These are phyloP conservation scores for Mucor racemosus DNA, from an alignment of 371 early-diverging fungal species.

Conservation along the genomic window DNA sequence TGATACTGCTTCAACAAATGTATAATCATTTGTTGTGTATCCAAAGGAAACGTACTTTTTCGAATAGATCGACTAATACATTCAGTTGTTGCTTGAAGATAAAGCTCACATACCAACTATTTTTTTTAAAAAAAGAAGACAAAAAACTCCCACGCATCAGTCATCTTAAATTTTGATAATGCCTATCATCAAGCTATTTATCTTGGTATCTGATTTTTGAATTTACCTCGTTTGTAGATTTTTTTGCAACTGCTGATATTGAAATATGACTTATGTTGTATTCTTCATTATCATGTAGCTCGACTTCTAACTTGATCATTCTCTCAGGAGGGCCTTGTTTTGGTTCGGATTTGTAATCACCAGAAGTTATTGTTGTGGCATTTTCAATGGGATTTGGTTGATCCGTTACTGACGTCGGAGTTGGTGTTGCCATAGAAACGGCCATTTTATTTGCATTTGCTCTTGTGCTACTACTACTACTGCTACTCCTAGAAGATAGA, in stretches of 20 bases:
- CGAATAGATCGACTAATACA: conserved; percentile 22
- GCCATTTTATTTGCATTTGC: neutral
- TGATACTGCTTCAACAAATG: conserved; percentile 22
- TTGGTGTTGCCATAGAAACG: neutral
- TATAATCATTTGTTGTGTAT: conserved; percentile 19
- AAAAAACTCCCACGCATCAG: neutral
- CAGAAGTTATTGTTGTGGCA: neutral
- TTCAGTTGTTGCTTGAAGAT: conserved; percentile 28
- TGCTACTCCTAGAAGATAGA: neutral
- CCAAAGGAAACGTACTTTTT: conserved; percentile 17
- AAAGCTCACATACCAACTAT: conserved; percentile 28
- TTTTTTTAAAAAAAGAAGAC: neutral
- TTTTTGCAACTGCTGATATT: conserved; percentile 24
- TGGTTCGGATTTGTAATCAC: neutral
- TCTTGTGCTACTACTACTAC: neutral
- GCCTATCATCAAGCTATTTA: neutral
- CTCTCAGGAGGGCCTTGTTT: neutral
- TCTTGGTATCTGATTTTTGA: neutral
- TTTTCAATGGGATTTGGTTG: neutral
- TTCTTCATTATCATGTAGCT: conserved; percentile 24
- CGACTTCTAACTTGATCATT: conserved; percentile 10
- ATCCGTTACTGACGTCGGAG: conserved; percentile 4
- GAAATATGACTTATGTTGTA: conserved; percentile 31
- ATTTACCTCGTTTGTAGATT: conserved; percentile 20
- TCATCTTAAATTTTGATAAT: neutral